Conservation (phyloP, 1,284 basidiomycete genomes). For the Megacollybia platyphylla region DNA sequence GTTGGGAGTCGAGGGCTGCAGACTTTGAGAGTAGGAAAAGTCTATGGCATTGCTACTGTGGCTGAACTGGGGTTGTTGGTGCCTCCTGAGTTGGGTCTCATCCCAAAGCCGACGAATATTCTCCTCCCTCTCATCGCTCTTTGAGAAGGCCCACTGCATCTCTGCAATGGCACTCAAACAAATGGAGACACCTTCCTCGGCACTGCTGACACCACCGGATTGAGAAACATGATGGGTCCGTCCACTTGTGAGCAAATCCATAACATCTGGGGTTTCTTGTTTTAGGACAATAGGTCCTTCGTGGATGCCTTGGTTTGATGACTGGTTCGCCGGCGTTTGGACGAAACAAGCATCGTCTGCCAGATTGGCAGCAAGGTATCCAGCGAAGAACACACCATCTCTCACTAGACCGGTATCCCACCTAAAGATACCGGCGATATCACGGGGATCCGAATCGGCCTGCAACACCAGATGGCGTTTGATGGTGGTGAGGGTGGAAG, state of each 20-base stretch:
- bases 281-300: background rate
- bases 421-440: conserved; percentile 44
- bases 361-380: conserved; percentile 1
- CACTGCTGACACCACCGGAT: conserved; percentile 9
- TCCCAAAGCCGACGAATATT: conserved; percentile 55
- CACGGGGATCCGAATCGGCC: conserved; percentile 13
- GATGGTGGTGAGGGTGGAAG: conserved; percentile 49
- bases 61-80: background rate
- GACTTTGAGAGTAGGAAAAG: background rate
- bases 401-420: conserved; percentile 75
- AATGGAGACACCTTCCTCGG: conserved; percentile 56
- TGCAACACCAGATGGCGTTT: conserved; percentile 38
- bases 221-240: background rate
- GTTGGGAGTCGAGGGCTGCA: background rate
- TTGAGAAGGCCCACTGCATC: conserved; percentile 73
- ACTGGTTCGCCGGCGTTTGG: background rate
- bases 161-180: conserved; percentile 64
- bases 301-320: background rate
- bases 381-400: conserved; percentile 73
- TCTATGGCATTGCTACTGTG: background rate
- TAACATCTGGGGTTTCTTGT: background rate
- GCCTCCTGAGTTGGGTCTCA: conserved; percentile 19
- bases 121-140: conserved; percentile 57
- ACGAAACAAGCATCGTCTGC: background rate
- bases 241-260: background rate